A percentile compares a stretch with the other conserved stretches of the same genome.
phyloP scores from a whole-genome alignment of 129 eudicot species.

The Flaveria bidentis region DNA sequence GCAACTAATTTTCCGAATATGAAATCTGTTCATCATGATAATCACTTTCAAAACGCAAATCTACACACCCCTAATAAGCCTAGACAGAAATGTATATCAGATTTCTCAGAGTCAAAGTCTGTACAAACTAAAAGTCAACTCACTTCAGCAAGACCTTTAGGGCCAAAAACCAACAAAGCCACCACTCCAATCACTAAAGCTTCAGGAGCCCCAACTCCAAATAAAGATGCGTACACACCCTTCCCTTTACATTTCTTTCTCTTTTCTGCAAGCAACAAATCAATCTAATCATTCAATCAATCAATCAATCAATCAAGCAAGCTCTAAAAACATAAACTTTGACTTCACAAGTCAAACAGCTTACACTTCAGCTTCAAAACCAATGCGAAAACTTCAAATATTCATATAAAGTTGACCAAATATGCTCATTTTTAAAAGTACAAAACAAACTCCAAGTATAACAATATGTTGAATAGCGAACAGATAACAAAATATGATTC shows the following conservation, averaged over 20 bases:
- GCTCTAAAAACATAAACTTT: conserved; percentile 6
- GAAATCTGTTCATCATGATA: background rate
- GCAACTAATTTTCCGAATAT: background rate
- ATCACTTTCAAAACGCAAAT: background rate
- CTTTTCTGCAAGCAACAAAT: conserved; percentile 47
- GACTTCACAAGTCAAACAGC: background rate
- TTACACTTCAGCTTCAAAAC: background rate
- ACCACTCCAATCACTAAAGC: conserved; percentile 96
- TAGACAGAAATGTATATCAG: background rate
- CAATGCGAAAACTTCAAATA: background rate
- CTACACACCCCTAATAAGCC: background rate
- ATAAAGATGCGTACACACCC: conserved; percentile 77
- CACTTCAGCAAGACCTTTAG: conserved; percentile 99
- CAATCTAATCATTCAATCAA: too few relatives aligned
- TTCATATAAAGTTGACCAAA: background rate
- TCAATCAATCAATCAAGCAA: too few relatives aligned
- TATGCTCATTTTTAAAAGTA: background rate
- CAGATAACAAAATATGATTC: too few relatives aligned
- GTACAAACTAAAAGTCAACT: conserved; percentile 21
- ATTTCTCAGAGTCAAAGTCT: background rate
- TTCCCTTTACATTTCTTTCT: conserved; percentile 46
- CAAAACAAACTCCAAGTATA: background rate
- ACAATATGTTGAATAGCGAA: background rate
- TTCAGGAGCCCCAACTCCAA: conserved; percentile 99
- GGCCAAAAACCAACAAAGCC: conserved; percentile 98